These are phyloP conservation scores for Penicillium sp. DNA, from an alignment of 2,329 filamentous ascomycete species.

Conservation along the genomic window DNA sequence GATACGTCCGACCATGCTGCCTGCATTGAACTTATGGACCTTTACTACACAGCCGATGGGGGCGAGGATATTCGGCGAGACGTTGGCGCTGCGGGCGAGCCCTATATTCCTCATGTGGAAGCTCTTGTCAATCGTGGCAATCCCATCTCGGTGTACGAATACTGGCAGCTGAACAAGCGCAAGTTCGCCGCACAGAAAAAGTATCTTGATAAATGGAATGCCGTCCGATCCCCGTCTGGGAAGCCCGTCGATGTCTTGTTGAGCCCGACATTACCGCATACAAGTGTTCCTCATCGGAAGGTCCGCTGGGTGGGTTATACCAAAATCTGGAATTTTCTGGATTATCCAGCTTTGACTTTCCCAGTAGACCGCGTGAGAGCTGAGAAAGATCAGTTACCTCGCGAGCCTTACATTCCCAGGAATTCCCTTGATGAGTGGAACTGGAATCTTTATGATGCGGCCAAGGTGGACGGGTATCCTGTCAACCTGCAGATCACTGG, in stretches of 20 bases:
- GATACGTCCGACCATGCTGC: constrained; percentile 49
- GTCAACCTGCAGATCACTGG: constrained; percentile 56
- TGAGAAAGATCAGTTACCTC: constrained; percentile 39
- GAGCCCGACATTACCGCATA: constrained; percentile 60
- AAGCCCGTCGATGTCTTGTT: constrained; percentile 56
- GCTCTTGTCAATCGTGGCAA: constrained; percentile 53
- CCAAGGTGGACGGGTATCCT: constrained; percentile 46
- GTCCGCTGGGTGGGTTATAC: constrained; percentile 57
- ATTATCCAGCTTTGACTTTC: constrained; percentile 59
- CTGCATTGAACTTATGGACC: constrained; percentile 60
- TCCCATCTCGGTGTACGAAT: constrained; percentile 61
- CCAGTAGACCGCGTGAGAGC: constrained; percentile 52
- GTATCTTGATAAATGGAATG: constrained; percentile 60
- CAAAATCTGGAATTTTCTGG: constrained; percentile 61
- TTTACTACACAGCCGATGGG: constrained; percentile 62
- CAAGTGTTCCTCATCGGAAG: constrained; percentile 47
- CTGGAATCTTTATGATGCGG: constrained; percentile 47
- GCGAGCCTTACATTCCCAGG: constrained; percentile 44
- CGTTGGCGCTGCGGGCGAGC: constrained; percentile 56
- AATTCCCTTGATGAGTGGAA: constrained; percentile 56
- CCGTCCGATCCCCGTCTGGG: constrained; percentile 46
- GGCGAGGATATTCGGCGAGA: constrained; percentile 61
- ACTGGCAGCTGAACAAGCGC: constrained; percentile 64
- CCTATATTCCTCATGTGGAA: constrained; percentile 58
- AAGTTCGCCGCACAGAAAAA: constrained; percentile 55